Evolutionary conservation across 2,329 filamentous ascomycete genomes (phyloP), one percentile per base, ranked within the genome.

Genomic region (Chalaropsis ovoidea): DNA sequence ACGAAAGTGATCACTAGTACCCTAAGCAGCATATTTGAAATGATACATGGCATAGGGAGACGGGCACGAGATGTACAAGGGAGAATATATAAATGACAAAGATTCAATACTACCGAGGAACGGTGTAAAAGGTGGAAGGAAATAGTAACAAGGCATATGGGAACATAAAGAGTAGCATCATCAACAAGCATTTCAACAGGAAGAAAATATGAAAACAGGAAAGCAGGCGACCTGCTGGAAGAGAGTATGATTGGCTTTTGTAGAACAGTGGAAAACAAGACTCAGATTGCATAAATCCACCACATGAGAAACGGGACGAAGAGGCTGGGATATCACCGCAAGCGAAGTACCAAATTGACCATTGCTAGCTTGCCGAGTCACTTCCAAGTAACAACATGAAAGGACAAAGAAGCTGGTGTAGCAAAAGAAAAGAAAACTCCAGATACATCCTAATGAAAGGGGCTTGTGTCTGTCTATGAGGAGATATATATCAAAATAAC

Each of bases 381-480:
- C 63, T 47, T 56, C 22, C 63, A 64, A 31, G 52, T 45, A 41
- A 64, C 22, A 64, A 60, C 63, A 56, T 64, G 63, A 56, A 64
- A 49, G 42, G 27, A 52, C n/a, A 15, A 15, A 31, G 27, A 19
- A 31, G n/a, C 10, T 45, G 11, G 52, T n/a, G 17, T 10, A 64
- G 19, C 31, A 35, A 22, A n/a, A 13, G 27, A 10, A 22, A n/a
- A 58, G 27, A 10, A 22, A n/a, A 58, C 24, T 1, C 49, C 54
- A 22, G 22, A 45, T 27, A 60, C 13, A 64, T 3, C 24, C 17
- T 47, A n/a, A 60, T 31, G 43, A 10, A 52, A 15, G 47, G 24
- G 47, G 47, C 22, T 52, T 27, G 47, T 27, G 47, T 27, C 31
- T 58, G 5, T 47, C 31, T 58, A 58, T 39, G 27, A 42, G 42